Conservation (phyloP, 1,139 yeast species). For the Blastobotrys serpentis region DNA sequence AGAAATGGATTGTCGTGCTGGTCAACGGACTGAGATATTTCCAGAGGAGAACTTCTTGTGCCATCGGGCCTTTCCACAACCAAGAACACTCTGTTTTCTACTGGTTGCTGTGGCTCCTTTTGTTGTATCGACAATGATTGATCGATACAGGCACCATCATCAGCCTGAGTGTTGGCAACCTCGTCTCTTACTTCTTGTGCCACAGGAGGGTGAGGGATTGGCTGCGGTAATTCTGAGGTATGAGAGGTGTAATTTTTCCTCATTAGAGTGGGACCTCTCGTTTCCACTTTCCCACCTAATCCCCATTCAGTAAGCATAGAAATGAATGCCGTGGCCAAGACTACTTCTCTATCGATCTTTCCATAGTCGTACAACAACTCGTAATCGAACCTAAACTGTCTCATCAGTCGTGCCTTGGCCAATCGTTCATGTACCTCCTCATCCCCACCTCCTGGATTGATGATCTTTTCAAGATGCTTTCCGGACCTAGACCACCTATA, state of each 20-base stretch:
- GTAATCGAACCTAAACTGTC: constrained; percentile 59
- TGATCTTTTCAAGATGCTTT: constrained; percentile 50
- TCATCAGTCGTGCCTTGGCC: constrained; percentile 55
- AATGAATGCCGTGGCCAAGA: constrained; percentile 56
- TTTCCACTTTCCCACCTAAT: constrained; percentile 51
- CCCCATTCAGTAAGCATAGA: constrained; percentile 69
- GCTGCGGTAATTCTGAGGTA: neutral
- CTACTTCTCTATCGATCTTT: constrained; percentile 50
- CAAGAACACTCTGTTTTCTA: constrained; percentile 15
- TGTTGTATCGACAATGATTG: neutral
- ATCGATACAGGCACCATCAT: neutral
- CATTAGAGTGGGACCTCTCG: constrained; percentile 51
- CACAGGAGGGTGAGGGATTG: neutral
- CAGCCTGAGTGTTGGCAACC: neutral
- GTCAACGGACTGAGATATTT: neutral
- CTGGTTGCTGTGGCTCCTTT: constrained; percentile 7
- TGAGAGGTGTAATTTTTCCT: constrained; percentile 17
- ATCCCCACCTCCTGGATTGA: constrained; percentile 54
- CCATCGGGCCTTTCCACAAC: constrained; percentile 18
- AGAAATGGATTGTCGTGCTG: neutral
- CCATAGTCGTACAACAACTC: constrained; percentile 53
- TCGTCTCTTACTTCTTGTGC: neutral
- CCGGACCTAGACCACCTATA: constrained; percentile 57
- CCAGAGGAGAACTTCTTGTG: constrained; percentile 6
- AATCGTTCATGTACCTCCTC: constrained; percentile 55